Evolutionary conservation across 2,329 filamentous ascomycete genomes (phyloP), one percentile per base, ranked within the genome.

Genomic region (Myriosclerotinia curreyana): DNA sequence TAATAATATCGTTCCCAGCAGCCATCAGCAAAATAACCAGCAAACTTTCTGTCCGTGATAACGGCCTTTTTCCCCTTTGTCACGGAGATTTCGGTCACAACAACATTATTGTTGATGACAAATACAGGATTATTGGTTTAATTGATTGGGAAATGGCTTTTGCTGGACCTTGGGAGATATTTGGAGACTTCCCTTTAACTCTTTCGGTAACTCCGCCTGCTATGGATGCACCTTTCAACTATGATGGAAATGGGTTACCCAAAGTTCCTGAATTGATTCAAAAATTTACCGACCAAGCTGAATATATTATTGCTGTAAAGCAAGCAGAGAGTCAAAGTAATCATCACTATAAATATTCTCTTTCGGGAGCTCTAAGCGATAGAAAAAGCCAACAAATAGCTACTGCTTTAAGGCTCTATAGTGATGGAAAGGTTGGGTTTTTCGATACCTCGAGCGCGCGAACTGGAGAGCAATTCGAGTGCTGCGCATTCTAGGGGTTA

Each of bases 131-230:
- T 5, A 63, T 71, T 12, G 71, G 68, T 44, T 64, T 75, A 48
- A 74, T 76, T 53, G 73, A 76, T 66, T 76, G 73, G 75, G 72
- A 75, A 65, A 67, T 66, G 12, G 71, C 73, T 12, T 66, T 64
- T 48, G 56, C 62, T 50, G 52, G 46, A 40, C 62, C 62, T 44
- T 65, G 52, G 59, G 56, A 66, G 53, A 38, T 56, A 22, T 56
- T 56, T 56, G 36, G 36, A 42, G 34, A 56, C 14, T 56, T 42
- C 53, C 46, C 36, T 58, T 64, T n/a, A n/a, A n/a, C n/a, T n/a
- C n/a, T n/a, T n/a, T n/a, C n/a, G n/a, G n/a, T n/a, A n/a, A 50
- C 51, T 55, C 64, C 50, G 52, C 59, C 38, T 20, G 20, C 40
- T 55, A 67, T 66, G 56, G 64, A 66, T 46, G 56, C 66, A 44